Evolutionary conservation across 140 eudicot species (phyloP).

Genomic region (Ambrosia hybrid): DNA sequence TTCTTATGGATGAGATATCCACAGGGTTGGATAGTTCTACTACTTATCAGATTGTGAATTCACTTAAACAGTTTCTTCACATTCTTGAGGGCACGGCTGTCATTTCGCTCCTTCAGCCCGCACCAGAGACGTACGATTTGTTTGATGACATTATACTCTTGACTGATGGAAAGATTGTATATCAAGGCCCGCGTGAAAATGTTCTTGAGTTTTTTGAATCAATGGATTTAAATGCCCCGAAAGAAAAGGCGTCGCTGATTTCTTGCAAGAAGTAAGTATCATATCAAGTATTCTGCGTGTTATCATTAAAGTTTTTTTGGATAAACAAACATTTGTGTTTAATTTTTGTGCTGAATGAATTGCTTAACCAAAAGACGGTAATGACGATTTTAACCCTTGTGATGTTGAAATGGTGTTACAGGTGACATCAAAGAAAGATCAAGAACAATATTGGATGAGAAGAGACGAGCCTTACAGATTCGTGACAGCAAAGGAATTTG

Average conservation of each 20-base stretch:
- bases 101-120: slow-evolving; percentile 84
- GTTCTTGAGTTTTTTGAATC: slow-evolving; percentile 75
- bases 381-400: not conserved
- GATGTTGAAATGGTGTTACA: slow-evolving; percentile 20
- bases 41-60: slow-evolving; percentile 64
- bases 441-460: slow-evolving; percentile 62
- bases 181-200: slow-evolving; percentile 78
- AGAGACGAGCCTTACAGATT: slow-evolving; percentile 63
- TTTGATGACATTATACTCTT: slow-evolving; percentile 78
- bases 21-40: slow-evolving; percentile 94
- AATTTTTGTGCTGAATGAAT: too few species aligned
- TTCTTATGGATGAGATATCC: slow-evolving; percentile 91
- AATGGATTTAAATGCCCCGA: slow-evolving; percentile 77
- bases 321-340: too few species aligned
- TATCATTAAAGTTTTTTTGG: too few species aligned
- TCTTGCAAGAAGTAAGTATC: slow-evolving; percentile 75
- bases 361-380: not conserved
- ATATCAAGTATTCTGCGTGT: too few species aligned
- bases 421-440: slow-evolving; percentile 93
- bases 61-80: slow-evolving; percentile 59
- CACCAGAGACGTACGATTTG: slow-evolving; percentile 78
- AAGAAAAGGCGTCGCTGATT: slow-evolving; percentile 83
- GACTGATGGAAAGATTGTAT: slow-evolving; percentile 68
- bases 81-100: slow-evolving; percentile 71
- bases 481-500: slow-evolving; percentile 58